phyloP scores from a whole-genome alignment of 176 grass and related monocot species.

The Lolium multiflorum region DNA sequence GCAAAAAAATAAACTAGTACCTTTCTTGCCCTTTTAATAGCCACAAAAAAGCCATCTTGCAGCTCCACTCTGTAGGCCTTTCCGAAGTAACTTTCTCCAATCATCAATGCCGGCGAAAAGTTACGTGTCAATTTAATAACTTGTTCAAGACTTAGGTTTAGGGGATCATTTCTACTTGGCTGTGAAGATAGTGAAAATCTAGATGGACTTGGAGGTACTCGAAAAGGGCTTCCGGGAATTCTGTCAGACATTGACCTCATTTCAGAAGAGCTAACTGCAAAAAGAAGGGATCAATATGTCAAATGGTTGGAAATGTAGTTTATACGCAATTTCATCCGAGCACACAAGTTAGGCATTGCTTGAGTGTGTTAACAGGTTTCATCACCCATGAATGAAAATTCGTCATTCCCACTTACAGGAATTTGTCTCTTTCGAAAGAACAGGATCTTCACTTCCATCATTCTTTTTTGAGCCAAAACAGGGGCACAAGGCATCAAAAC shows the following conservation, averaged over 20 bases:
- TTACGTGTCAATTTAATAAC: constrained; percentile 86
- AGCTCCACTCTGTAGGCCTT: constrained; percentile 84
- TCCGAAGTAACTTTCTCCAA: constrained; percentile 88
- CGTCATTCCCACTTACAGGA: constrained; percentile 56
- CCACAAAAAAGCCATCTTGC: constrained; percentile 56
- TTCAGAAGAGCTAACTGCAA: constrained; percentile 72
- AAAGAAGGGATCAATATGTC: constrained; percentile 42
- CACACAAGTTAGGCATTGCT: constrained; percentile 24
- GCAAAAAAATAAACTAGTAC: constrained; percentile 43
- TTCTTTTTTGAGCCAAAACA: constrained; percentile 70
- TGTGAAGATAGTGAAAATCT: constrained; percentile 79
- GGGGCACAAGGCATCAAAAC: constrained; percentile 71
- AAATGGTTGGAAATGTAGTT: not conserved
- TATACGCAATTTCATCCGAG: constrained; percentile 23
- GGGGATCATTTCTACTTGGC: constrained; percentile 69
- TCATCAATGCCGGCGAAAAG: constrained; percentile 69
- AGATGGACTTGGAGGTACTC: constrained; percentile 78
- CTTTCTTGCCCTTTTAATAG: constrained; percentile 96
- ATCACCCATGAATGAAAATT: not conserved
- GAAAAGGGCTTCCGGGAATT: constrained; percentile 64
- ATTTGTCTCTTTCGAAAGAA: constrained; percentile 55
- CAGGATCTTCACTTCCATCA: constrained; percentile 73
- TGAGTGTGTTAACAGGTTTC: constrained; percentile 7
- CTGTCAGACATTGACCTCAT: constrained; percentile 67
- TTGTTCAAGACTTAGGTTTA: constrained; percentile 73